These are phyloP conservation scores for Sarocladium brachiariae DNA, from an alignment of 2,329 filamentous ascomycete genomes.

Conservation along the genomic window DNA sequence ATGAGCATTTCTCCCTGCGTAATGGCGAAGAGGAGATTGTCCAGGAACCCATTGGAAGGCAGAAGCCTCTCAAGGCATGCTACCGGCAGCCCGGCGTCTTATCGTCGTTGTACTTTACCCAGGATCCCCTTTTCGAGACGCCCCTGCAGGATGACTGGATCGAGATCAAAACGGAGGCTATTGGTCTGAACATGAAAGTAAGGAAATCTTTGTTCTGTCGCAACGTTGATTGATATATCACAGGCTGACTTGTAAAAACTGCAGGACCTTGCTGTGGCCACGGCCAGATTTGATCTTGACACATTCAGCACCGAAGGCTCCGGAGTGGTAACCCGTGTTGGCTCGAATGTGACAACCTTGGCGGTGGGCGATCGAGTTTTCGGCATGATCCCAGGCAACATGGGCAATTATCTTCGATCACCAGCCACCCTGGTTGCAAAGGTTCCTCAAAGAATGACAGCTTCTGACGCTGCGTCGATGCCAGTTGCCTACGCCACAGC, in stretches of 20 bases:
- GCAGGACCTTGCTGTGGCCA: conserved; percentile 18
- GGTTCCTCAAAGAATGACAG: background rate
- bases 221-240: background rate
- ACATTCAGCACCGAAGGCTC: conserved; percentile 11
- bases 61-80: conserved; percentile 8
- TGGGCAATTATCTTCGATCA: conserved; percentile 17
- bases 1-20: conserved; percentile 7
- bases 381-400: conserved; percentile 15
- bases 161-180: conserved; percentile 25
- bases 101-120: conserved; percentile 3
- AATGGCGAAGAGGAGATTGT: background rate
- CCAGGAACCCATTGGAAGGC: background rate
- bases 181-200: conserved; percentile 24
- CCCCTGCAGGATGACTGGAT: conserved; percentile 17
- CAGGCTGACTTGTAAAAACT: background rate
- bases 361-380: conserved; percentile 20
- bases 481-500: too few relatives aligned
- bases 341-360: conserved; percentile 14
- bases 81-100: conserved; percentile 1
- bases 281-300: conserved; percentile 14
- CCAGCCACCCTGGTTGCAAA: conserved; percentile 12
- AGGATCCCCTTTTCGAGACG: conserved; percentile 12
- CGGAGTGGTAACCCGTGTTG: conserved; percentile 17
- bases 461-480: background rate
- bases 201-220: conserved; percentile 24